Evolutionary conservation across 352 stramenopile species (phyloP), one percentile per base, ranked within the genome.

Genomic region (Phytophthora sojae): DNA sequence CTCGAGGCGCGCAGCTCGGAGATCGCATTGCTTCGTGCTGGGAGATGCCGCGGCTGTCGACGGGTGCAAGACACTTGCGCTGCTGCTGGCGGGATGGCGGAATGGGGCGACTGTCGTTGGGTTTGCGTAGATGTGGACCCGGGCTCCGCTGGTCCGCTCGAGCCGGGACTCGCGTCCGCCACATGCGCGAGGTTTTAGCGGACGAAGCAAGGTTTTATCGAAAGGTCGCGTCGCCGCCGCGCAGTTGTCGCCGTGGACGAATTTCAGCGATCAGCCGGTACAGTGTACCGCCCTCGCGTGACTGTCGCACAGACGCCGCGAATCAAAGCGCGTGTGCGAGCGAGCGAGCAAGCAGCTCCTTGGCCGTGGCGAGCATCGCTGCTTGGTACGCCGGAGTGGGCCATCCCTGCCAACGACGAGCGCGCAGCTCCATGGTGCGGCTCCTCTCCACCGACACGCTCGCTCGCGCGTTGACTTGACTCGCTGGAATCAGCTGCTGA

Each of bases 21-120:
- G 57, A 61, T 51, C 32, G 56, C 66, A 77, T 77, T 60, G 60
- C 53, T 77, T 21, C 17, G 26, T 50, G 42, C 23, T 11, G 23
- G 32, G 11, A 56, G 52, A 30, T 56, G 58, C 30, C 57, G 47
- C 23, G 45, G 53, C 50, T 62, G 29, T 25, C 9, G 23, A 12
- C 52, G 30, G 23, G 49, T 58, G 49, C 51, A 30, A 42, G 25
- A n/a, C 9, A 52, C 62, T 69, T 42, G 44, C 26, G 50, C 42
- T 71, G 61, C 19, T 57, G 61, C 52, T 58, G 63, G 37, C 49
- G 25, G 51, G 65, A 70, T 76, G 68, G 49, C 55, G 54, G 66
- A 75, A 79, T 76, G 70, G 71, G 21, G 61, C 61, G 64, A 67
- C 50, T 64, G 73, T 75, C 61, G 61, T 73, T 77, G 60, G 62